Conservation (phyloP, 768 basidiomycete genomes). For the Pseudohyphozyma bogoriensis region DNA sequence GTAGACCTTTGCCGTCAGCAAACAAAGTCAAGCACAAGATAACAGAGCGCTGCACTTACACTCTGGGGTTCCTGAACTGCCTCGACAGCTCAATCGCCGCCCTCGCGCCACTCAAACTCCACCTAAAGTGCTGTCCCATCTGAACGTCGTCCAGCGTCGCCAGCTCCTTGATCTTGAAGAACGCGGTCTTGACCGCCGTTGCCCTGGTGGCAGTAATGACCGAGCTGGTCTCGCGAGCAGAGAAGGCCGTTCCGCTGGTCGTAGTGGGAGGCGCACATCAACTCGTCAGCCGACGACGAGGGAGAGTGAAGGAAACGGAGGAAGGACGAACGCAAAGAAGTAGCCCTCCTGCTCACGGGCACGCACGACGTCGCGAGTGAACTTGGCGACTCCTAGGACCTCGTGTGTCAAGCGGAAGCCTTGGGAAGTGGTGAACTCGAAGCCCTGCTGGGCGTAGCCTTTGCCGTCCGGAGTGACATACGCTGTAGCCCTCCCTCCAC, state of each 20-base stretch:
- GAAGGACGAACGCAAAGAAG: slow-evolving; percentile 3
- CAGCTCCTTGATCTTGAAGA: neutral
- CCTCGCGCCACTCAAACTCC: neutral
- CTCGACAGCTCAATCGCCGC: neutral
- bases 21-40: too few relatives aligned
- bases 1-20: neutral
- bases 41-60: neutral
- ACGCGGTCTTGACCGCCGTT: neutral
- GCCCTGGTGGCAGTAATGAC: neutral
- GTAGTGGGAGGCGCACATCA: neutral
- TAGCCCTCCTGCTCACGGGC: too few relatives aligned
- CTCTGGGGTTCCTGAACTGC: neutral
- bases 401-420: slow-evolving; percentile 13
- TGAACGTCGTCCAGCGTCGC: too few relatives aligned
- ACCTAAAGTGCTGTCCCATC: neutral
- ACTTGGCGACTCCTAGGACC: slow-evolving; percentile 6
- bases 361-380: neutral
- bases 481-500: neutral
- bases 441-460: slow-evolving; percentile 30
- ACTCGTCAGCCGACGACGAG: neutral
- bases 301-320: neutral
- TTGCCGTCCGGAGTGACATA: slow-evolving; percentile 19
- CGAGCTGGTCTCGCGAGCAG: neutral
- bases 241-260: neutral
- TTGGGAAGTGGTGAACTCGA: neutral